phyloP scores from a whole-genome alignment of 768 basidiomycete genomes.

The Pleurotus ostreatus region DNA sequence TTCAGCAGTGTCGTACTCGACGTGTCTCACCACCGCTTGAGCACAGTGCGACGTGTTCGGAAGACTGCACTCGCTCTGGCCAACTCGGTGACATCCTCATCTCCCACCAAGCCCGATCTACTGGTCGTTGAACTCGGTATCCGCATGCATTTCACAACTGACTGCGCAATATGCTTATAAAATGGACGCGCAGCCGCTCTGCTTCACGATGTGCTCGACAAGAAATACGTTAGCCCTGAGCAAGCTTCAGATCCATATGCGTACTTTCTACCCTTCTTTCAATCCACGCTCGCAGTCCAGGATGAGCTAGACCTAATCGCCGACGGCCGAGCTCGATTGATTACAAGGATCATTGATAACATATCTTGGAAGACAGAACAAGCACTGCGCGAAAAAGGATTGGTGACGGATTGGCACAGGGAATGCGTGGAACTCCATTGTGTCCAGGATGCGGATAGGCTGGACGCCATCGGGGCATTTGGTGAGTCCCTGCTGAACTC shows the following conservation, averaged over 20 bases:
- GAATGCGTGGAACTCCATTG: conserved; percentile 74
- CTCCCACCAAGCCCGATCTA: conserved; percentile 52
- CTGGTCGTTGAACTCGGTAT: conserved; percentile 69
- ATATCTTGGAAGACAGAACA: conserved; percentile 88
- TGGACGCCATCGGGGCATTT: conserved; percentile 81
- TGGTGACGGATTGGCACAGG: conserved; percentile 65
- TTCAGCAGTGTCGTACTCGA: neutral
- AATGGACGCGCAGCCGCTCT: conserved; percentile 55
- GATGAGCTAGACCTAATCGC: conserved; percentile 48
- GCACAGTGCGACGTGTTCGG: conserved; percentile 75
- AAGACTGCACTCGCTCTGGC: conserved; percentile 73
- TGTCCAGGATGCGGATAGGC: conserved; percentile 75
- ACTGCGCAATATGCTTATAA: neutral
- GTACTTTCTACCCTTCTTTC: conserved; percentile 68
- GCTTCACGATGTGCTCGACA: conserved; percentile 84
- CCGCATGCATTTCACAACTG: conserved; percentile 10
- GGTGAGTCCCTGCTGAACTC: conserved; percentile 36
- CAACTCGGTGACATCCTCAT: conserved; percentile 25
- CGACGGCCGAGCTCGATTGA: conserved; percentile 53
- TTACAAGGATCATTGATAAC: conserved; percentile 66
- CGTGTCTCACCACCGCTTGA: conserved; percentile 3
- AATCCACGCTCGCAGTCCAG: conserved; percentile 33
- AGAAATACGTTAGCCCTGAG: conserved; percentile 68
- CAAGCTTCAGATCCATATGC: conserved; percentile 53
- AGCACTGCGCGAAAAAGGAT: conserved; percentile 48